Percentiles rank a stretch among this genome's conserved stretches.
phyloP scores from a whole-genome alignment of 192 early-diverging fungal species.

The Chytriomyces sp. region DNA sequence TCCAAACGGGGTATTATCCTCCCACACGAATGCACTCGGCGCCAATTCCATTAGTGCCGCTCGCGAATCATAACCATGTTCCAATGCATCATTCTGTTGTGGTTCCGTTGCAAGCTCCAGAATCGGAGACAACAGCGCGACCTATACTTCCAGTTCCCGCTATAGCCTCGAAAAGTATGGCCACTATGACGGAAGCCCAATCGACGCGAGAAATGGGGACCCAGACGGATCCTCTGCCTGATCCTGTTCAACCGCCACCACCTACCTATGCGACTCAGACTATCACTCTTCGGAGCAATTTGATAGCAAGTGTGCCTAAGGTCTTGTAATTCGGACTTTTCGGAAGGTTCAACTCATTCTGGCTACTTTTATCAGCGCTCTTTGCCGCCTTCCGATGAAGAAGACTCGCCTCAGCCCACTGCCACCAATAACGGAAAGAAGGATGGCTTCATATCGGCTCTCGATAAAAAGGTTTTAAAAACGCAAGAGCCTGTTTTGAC shows the following conservation, averaged over 20 bases:
- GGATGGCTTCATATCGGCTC: conserved; percentile 5
- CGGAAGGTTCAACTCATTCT: neutral
- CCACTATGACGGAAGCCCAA: neutral
- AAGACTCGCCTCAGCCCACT: neutral
- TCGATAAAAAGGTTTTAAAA: conserved; percentile 16
- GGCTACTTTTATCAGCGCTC: neutral
- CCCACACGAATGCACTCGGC: too few species aligned
- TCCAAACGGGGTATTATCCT: too few species aligned
- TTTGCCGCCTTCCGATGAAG: neutral
- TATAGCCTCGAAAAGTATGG: neutral
- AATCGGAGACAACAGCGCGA: neutral
- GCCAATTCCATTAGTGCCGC: neutral
- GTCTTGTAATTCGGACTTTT: neutral
- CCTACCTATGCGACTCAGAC: neutral
- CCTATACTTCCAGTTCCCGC: neutral
- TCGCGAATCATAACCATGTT: neutral
- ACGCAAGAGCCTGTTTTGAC: neutral
- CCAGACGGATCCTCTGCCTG: conserved; percentile 1
- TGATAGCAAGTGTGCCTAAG: neutral
- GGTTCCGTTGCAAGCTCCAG: neutral
- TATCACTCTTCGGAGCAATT: neutral
- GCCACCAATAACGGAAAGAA: too few species aligned
- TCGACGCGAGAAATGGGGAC: neutral
- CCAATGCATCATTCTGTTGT: neutral
- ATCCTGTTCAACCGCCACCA: neutral